Base-by-base conservation (phyloP, 2,329 filamentous ascomycete species). In the Pochonia chlamydosporia region DNA sequence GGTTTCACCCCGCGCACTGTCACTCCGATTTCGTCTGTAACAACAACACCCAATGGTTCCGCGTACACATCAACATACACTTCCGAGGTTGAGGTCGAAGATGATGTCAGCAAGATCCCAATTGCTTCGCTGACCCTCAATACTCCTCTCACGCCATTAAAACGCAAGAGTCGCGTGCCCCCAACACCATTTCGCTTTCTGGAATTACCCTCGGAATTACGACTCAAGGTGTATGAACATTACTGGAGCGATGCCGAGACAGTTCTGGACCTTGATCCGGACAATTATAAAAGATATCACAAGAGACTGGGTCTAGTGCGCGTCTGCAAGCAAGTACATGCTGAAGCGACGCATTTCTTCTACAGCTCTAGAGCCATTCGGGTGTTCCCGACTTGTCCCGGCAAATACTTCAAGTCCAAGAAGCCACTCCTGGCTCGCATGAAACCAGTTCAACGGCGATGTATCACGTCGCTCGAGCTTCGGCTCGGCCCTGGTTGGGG, bases 401-500 rank as follows among this genome's bases (percentile, higher is more conserved):
- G 81, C 39, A 74, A 76, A 33, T 82, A 84, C 65, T 87, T 87
- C 70, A 85, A 88, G 66, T 82, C 81, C 25, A 87, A 87, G 67
- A 80, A 79, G 54, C 86, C 86, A 1, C 70, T 91, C 0, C 71
- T 91, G 24, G 76, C 82, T 5, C 81, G 85, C 16, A 65, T 91
- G 46, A 79, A 81, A 18, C 65, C 77, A 0, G 69, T 67, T 25
- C 83, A 86, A 48, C 78, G 84, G 28, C 67, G 69, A 14, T 74
- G 68, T 40, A 72, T 91, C 39, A 82, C 75, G 1, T 77, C 77
- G 0, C 67, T 91, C 3, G 82, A 91, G 63, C 65, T 91, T 45
- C 78, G 86, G 3, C 70, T 91, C 0, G 87, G 87, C 0, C 85
- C 85, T 0, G 85, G 85, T 18, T 91, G 84, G 80, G 81, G 72